Percentiles rank a stretch among this genome's conserved stretches.
phyloP scores from a whole-genome alignment of 345 rosid genomes.

The Odontarrhena argentea region DNA sequence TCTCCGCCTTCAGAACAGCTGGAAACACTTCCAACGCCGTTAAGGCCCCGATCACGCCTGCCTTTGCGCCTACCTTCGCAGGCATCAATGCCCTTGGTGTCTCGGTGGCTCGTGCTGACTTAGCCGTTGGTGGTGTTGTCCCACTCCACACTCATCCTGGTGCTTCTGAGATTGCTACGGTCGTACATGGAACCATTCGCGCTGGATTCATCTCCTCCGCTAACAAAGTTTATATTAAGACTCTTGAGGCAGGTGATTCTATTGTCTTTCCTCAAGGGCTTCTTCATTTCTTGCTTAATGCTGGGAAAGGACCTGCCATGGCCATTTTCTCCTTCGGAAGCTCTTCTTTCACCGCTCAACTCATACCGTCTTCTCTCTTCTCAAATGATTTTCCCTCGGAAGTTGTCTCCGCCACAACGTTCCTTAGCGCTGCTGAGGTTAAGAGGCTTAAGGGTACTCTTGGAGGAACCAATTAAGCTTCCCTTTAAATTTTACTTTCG shows the following conservation, averaged over 20 bases:
- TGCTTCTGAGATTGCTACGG: constrained; percentile 58
- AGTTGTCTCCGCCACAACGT: constrained; percentile 52
- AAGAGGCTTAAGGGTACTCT: constrained; percentile 87
- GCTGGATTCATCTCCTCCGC: constrained; percentile 80
- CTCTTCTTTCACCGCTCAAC: constrained; percentile 62
- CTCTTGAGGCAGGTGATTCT: constrained; percentile 56
- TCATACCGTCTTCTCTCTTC: constrained; percentile 65
- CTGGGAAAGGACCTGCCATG: constrained; percentile 46
- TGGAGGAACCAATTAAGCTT: constrained; percentile 68
- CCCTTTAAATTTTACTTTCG: neutral
- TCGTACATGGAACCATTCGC: constrained; percentile 56
- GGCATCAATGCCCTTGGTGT: constrained; percentile 76
- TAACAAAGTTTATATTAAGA: constrained; percentile 57
- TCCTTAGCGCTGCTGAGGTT: constrained; percentile 65
- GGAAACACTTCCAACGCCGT: constrained; percentile 71
- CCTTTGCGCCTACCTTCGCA: constrained; percentile 56
- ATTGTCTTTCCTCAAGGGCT: constrained; percentile 38
- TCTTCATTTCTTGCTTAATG: constrained; percentile 72
- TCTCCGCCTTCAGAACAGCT: constrained; percentile 52
- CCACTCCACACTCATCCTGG: constrained; percentile 90
- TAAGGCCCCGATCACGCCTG: constrained; percentile 81
- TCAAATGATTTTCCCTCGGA: constrained; percentile 64
- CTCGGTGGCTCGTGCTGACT: constrained; percentile 73
- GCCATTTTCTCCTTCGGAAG: constrained; percentile 74
- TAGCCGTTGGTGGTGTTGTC: constrained; percentile 67